phyloP scores from a whole-genome alignment of 345 rosid species.

The Bruguiera sexangula region DNA sequence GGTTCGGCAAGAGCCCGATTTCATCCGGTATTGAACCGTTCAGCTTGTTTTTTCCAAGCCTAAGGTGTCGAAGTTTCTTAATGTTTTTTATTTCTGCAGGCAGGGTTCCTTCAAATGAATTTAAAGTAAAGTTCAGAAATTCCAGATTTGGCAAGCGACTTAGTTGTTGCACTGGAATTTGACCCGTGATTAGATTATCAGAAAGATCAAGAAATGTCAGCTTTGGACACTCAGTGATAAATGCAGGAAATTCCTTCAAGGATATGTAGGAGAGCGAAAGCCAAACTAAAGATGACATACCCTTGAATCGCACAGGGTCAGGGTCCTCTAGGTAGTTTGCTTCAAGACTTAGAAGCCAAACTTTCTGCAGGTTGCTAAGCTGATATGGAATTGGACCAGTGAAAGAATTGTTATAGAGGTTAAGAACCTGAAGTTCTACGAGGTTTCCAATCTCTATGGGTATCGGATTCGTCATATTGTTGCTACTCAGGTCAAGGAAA shows the following conservation, averaged over 20 bases:
- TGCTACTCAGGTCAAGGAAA: conserved; percentile 37
- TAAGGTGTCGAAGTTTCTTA: conserved; percentile 31
- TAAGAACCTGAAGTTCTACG: conserved; percentile 26
- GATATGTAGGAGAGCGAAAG: conserved; percentile 17
- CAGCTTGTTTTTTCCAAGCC: conserved; percentile 28
- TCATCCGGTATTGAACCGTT: conserved; percentile 33
- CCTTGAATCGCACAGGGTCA: conserved; percentile 20
- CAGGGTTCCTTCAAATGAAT: conserved; percentile 37
- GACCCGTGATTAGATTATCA: conserved; percentile 22
- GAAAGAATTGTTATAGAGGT: conserved; percentile 35
- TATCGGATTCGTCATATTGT: conserved; percentile 35
- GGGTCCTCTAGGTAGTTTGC: conserved; percentile 25
- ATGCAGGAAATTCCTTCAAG: conserved; percentile 16
- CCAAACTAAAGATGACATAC: conserved; percentile 23
- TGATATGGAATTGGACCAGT: conserved; percentile 34
- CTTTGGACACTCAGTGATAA: conserved; percentile 19
- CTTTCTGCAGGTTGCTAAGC: conserved; percentile 20
- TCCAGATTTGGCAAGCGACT: conserved; percentile 21
- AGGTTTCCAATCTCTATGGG: conserved; percentile 39
- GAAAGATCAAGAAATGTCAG: conserved; percentile 23
- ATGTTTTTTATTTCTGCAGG: conserved; percentile 34
- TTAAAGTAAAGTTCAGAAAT: conserved; percentile 31
- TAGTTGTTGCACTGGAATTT: conserved; percentile 18
- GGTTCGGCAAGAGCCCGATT: conserved; percentile 33
- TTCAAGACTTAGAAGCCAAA: conserved; percentile 17